Base-by-base conservation (phyloP, 1,139 yeast genomes). In the Candida smagusa region DNA sequence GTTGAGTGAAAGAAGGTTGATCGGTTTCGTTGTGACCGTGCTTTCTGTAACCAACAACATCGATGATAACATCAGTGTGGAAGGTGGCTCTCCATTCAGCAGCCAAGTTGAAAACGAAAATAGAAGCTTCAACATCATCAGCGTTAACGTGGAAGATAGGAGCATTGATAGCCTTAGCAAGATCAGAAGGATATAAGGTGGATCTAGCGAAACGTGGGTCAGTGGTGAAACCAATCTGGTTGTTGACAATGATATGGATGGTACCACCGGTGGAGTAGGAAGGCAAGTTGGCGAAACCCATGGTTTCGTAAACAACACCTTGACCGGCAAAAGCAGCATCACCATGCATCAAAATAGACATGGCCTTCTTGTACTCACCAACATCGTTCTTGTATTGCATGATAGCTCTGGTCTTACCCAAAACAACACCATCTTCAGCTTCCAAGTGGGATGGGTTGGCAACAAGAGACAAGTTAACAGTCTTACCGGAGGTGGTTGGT, bases 131-230 rank as follows among this genome's bases (percentile, higher is more conserved):
- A 50, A 87, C 90, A 61, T 94, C 98, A 63, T 92, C 97, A 21
- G 97, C 97, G 60, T 92, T 92, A 38, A 92, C 97, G 68, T 92
- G 99, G 95, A 92, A 92, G 57, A 92, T 89, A 49, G 98, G 99
- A 22, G 97, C 97, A 60, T 92, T 92, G 61, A 88, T 85, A 30
- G 95, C 74, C 73, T 94, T 94, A 54, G 97, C 98, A 59, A 94
- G 79, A 71, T 92, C 99, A 19, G 97, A 86, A 54, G 98, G 97
- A 66, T 92, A 94, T 57, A 95, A 92, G 34, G 98, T 92, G 25
- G 98, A 92, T 74, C 99, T 84, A 27, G 97, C 90, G 58, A 85
- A 85, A 72, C 96, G 79, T 52, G 99, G 98, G 65, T 92, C 97
- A 37, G 99, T 92, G 49, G 99, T 92, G 79, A 92, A 92, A 67